Conservation (phyloP, 2,329 filamentous ascomycete genomes). For the Plectosphaerella plurivora region DNA sequence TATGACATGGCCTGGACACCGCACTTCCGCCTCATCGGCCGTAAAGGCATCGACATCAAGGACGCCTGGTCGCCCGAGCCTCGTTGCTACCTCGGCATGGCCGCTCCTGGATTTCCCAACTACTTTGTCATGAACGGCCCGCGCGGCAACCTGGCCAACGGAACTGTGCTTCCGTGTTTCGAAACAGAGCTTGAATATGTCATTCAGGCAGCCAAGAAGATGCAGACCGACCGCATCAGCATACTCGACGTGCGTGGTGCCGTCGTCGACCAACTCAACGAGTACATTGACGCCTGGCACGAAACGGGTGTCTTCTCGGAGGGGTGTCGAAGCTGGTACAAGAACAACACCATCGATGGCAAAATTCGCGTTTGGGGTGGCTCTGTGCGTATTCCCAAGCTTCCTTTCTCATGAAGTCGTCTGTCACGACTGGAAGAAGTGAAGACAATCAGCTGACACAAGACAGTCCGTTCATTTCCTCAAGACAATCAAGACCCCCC, state of each 20-base stretch:
- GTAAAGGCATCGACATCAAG: not conserved
- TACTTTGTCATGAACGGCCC: conserved; percentile 2
- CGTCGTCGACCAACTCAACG: not conserved
- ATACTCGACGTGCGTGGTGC: not conserved
- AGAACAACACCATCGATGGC: not conserved
- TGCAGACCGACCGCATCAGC: not conserved
- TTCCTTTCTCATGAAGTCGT: too few relatives aligned
- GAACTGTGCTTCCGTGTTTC: not conserved
- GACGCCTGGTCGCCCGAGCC: not conserved
- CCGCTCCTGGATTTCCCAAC: not conserved
- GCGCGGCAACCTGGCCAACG: conserved; percentile 4
- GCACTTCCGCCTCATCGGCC: not conserved
- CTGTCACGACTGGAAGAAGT: too few relatives aligned
- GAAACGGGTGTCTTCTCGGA: not conserved
- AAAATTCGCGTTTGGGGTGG: not conserved
- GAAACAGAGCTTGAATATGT: not conserved
- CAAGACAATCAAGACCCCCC: not conserved
- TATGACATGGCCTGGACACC: not conserved
- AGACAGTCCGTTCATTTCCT: not conserved
- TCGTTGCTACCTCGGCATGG: conserved; percentile 3
- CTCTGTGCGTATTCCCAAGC: not conserved
- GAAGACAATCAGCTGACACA: too few relatives aligned
- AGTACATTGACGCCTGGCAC: not conserved
- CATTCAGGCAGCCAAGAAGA: not conserved
- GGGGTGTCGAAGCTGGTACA: not conserved